Evolutionary conservation across 2,329 filamentous ascomycete genomes (phyloP), one percentile per base, ranked within the genome.

Genomic region (Sporothrix luriei): DNA sequence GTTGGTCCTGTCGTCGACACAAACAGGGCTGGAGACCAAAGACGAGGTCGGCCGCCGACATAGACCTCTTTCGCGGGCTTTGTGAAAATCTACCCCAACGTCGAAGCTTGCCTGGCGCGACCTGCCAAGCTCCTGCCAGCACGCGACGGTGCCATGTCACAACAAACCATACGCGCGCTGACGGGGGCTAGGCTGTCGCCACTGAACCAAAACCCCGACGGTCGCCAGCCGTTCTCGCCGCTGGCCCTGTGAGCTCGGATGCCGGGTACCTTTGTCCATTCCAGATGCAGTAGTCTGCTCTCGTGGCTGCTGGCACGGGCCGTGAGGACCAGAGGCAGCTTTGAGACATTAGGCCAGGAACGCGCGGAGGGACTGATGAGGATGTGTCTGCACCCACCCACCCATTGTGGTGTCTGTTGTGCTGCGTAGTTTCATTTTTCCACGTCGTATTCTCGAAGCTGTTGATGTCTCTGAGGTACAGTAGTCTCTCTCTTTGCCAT

Each of bases 281-380:
- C 61, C 40, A 49, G 40, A 29, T 64, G 43, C 61, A 11, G 24
- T 49, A 5, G 14, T 49, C 29, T 13, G 38, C n/a, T 46, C 38
- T 43, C 38, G 21, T 62, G 52, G 62, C 62, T 52, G 29, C 62
- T 48, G 62, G 62, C 48, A 66, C 29, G 29, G 52, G 62, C 62
- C 46, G 26, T 40, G 40, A 49, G 10, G 43, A 24, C 61, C 61
- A 26, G 26, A 26, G 16, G 57, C 19, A 9, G n/a, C 38, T 64
- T 64, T 64, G 61, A 43, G 57, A 46, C 57, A 62, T 21, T n/a
- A 19, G 61, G 11, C 38, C 61, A 64, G 61, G 61, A 64, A 64
- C 61, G 43, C 43, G 61, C 61, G 19, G 57, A 33, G 38, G 33
- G 19, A 2, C 14, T n/a, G 38, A 46, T 46, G 57, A 46, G 38